Conservation (phyloP, 257 asterid genomes). For the Eustoma russellianum region DNA sequence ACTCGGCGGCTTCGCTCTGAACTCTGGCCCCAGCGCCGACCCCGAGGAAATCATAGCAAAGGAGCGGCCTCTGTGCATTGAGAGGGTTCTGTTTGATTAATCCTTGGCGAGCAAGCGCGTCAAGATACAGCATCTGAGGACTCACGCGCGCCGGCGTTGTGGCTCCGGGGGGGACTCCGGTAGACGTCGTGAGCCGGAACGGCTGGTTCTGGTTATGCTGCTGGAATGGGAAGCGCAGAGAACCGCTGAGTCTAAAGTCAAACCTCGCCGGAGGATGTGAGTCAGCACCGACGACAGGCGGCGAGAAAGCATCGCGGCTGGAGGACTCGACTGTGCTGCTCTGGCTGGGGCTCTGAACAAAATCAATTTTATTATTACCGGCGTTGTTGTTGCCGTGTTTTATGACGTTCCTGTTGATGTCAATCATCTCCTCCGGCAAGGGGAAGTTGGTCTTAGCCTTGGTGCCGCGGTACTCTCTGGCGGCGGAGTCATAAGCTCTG, state of each 20-base stretch:
- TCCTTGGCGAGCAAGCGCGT: constrained; percentile 9
- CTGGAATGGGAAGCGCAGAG: constrained; percentile 9
- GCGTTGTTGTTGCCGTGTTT: neutral
- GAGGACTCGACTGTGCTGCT: constrained; percentile 25
- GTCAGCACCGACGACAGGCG: constrained; percentile 10
- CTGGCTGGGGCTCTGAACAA: constrained; percentile 15
- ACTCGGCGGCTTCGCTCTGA: constrained; percentile 17
- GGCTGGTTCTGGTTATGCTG: neutral
- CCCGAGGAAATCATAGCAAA: constrained; percentile 9
- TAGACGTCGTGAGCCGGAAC: neutral
- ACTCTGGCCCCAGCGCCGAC: too few species aligned
- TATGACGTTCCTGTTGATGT: constrained; percentile 3
- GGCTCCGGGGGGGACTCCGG: constrained; percentile 6
- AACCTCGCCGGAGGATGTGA: constrained; percentile 4
- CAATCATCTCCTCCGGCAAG: neutral
- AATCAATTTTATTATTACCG: neutral
- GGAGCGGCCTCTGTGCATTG: neutral
- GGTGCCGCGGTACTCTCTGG: constrained; percentile 16
- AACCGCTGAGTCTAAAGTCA: constrained; percentile 15
- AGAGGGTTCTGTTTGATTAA: neutral
- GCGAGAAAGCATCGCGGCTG: constrained; percentile 13
- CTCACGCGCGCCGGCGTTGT: neutral
- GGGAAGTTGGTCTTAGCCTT: constrained; percentile 26
- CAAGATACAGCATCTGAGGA: constrained; percentile 10
- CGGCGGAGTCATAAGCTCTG: constrained; percentile 20